Evolutionary conservation across 345 rosid species (phyloP), one percentile per base, ranked within the genome.

Genomic region (Salix purpurea): DNA sequence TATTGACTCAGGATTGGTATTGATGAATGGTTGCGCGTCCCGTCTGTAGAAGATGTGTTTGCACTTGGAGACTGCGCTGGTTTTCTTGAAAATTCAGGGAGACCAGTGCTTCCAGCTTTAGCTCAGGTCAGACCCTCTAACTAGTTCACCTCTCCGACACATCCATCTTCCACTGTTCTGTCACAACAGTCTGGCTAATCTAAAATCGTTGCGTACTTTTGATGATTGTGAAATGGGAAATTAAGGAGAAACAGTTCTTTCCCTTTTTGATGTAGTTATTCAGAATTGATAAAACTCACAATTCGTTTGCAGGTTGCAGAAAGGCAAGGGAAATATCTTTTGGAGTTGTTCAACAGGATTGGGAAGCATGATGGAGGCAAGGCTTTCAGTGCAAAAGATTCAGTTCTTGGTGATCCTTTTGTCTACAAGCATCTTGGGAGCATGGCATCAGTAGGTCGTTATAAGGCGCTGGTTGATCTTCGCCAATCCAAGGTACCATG

Each of bases 31-130:
- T 52, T 91, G 74, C 79, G 91, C 32, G 88, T 89, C 1, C 90
- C 94, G 21, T 84, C 88, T 0, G 89, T 84, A 39, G 89, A 88
- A 69, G 94, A 91, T 83, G 92, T 89, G 72, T 90, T 86, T 76
- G 94, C 92, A 4, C 67, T 90, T 1, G 96, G 92, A 36, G 96
- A 91, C 42, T 91, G 90, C 77, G 94, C 91, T 11, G 96, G 94
- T 72, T 91, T 87, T 76, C 92, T 90, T 68, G 92, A 91, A 81
- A 81, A 87, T 16, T 90, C 94, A 30, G 91, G 94, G 61, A 85
- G 80, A 83, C 87, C 88, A 0, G 91, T 91, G 69, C 94, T 91
- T 46, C 96, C 92, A 8, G 94, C 90, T 76, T 79, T 91, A 54
- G 96, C 96, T 72, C 92, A 90, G 88, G 94, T 90, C 67, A 79